Evolutionary conservation across 805 yeast genomes (phyloP), one percentile per base, ranked within the genome.

Genomic region (Candida boleticola): DNA sequence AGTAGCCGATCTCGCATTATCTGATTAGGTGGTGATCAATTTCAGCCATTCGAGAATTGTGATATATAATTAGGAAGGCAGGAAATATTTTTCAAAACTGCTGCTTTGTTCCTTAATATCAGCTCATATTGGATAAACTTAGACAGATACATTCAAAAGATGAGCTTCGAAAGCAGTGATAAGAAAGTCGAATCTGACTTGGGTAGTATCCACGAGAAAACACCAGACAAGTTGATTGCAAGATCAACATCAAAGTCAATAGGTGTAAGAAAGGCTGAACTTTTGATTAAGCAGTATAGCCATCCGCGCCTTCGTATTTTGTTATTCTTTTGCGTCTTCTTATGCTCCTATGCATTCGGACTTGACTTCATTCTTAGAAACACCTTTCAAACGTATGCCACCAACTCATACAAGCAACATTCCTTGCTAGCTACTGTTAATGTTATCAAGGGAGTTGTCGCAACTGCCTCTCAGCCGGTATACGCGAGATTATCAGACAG

Each of bases 391-490:
- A 55, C 74, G 3, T 71, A 70, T 46, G 89, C 87, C 13, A 73
- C 85, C 6, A 58, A 68, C 37, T 71, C 81, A 11, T 83, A 77
- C 60, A 43, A 69, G 21, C 51, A 58, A 11, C 85, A 82, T 54
- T 75, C 87, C 5, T 63, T 79, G 42, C 58, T 74, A 34, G 71
- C 88, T 4, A 77, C 88, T 2, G 73, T 83, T 44, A 71, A 75
- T 46, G 83, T 80, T 22, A 71, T 82, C 46, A 70, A 73, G 42
- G 64, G 76, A 23, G 85, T 83, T 30, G 73, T 80, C 39, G 84
- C 79, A 36, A 85, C 86, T 20, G 87, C 83, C 14, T 72, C 84
- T 3, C 85, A 80, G 54, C 80, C 84, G 3, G 69, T 77, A 3
- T 79, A 71, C 47, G 88, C 89, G 9, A 66, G 85, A 49, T 61